These are phyloP conservation scores for Corymbia citriodora DNA, from an alignment of 441 rosid genomes.

Conservation along the genomic window DNA sequence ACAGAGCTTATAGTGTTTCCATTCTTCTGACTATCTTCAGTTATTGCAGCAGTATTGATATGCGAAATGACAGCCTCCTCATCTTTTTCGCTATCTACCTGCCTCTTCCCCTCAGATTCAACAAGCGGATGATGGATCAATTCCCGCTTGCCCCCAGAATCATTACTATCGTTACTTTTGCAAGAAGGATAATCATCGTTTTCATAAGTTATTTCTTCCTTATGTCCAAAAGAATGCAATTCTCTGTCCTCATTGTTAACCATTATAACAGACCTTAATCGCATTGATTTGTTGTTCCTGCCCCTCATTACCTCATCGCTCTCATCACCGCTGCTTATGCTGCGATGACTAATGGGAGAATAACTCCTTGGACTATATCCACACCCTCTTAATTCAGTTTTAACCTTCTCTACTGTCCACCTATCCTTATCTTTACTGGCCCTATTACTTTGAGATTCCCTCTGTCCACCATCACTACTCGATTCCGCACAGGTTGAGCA, in stretches of 20 bases:
- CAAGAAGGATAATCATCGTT: constrained; percentile 49
- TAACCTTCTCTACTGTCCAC: constrained; percentile 12
- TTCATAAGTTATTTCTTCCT: constrained; percentile 44
- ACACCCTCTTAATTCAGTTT: constrained; percentile 11
- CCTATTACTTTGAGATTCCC: constrained; percentile 16
- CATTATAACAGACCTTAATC: constrained; percentile 59
- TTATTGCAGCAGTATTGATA: background rate
- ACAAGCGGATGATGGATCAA: constrained; percentile 7
- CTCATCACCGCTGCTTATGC: constrained; percentile 22
- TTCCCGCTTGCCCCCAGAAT: constrained; percentile 24
- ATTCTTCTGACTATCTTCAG: constrained; percentile 9
- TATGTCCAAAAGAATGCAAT: constrained; percentile 24
- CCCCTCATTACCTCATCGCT: constrained; percentile 27
- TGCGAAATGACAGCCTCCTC: constrained; percentile 22
- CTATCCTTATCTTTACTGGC: background rate
- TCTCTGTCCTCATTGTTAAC: constrained; percentile 23
- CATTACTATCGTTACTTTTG: constrained; percentile 44
- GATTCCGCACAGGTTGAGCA: constrained; percentile 31
- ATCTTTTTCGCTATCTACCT: constrained; percentile 22
- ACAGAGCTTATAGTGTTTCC: constrained; percentile 16
- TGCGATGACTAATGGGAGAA: constrained; percentile 19
- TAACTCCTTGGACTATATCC: constrained; percentile 31
- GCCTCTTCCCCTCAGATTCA: constrained; percentile 11
- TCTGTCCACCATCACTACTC: constrained; percentile 24
- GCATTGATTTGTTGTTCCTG: constrained; percentile 26